Percentiles rank a stretch among this genome's conserved stretches.
Conservation (phyloP, 306 rosid genomes). For the Quercus gilva region DNA sequence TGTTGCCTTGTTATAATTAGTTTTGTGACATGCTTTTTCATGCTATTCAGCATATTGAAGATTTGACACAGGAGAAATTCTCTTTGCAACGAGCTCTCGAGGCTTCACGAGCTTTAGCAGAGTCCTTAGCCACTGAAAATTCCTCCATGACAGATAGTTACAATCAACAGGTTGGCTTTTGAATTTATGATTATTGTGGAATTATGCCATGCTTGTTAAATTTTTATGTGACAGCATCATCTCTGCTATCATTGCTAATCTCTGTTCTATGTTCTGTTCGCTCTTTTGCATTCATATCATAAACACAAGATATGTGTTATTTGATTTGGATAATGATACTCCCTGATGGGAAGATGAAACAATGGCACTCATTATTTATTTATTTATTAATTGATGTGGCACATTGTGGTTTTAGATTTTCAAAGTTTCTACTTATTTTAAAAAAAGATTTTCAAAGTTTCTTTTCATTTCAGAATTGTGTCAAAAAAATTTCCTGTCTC, state of each 20-base stretch:
- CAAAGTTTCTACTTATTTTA: background rate
- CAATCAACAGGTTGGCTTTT: slow-evolving; percentile 78
- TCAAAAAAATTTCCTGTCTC: background rate
- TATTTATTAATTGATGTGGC: background rate
- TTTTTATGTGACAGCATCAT: background rate
- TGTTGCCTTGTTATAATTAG: background rate
- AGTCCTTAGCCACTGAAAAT: slow-evolving; percentile 93
- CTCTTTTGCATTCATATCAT: background rate
- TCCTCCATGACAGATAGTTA: slow-evolving; percentile 87
- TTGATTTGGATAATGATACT: background rate
- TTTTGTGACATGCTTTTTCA: background rate
- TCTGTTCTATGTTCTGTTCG: background rate
- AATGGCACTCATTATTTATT: background rate
- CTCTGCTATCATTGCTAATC: background rate
- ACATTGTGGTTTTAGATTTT: background rate
- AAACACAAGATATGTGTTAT: background rate
- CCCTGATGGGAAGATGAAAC: background rate
- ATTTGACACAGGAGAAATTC: slow-evolving; percentile 88
- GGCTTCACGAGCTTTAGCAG: slow-evolving; percentile 72
- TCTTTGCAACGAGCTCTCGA: slow-evolving; percentile 89
- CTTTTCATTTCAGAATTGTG: background rate
- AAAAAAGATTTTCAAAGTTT: background rate
- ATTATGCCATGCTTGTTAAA: background rate
- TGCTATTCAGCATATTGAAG: slow-evolving; percentile 86
- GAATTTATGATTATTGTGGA: background rate